Evolutionary conservation across 345 rosid species (phyloP).

Genomic region (Citrus maxima): DNA sequence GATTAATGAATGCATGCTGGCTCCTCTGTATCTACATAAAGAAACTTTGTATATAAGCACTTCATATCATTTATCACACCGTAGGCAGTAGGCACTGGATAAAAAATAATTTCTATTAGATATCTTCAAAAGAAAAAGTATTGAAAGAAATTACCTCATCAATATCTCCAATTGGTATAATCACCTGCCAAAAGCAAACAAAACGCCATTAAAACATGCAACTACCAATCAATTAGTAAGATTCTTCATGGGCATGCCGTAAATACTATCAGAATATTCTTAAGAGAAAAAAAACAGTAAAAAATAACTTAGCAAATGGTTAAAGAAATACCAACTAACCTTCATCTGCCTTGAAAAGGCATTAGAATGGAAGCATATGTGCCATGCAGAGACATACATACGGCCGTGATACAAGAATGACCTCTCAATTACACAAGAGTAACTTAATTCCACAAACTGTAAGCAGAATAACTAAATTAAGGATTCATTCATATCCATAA

Average conservation of each 20-base stretch:
- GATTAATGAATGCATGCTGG: conserved; percentile 97
- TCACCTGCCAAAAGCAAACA: conserved; percentile 46
- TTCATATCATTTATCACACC: conserved; percentile 7
- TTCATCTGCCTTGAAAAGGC: conserved; percentile 98
- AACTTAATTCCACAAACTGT: conserved; percentile 76
- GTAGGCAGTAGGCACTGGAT: not conserved
- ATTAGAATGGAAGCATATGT: conserved; percentile 96
- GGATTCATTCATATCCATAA: conserved; percentile 1
- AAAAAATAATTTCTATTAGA: conserved; percentile 6
- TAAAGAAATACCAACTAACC: conserved; percentile 44
- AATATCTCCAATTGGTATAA: conserved; percentile 90
- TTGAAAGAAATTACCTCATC: conserved; percentile 60
- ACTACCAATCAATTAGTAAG: not conserved
- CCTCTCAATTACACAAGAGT: conserved; percentile 94
- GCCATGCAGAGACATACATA: conserved; percentile 97
- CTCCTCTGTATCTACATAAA: conserved; percentile 76
- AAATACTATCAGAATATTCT: not conserved
- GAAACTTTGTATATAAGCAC: conserved; percentile 12
- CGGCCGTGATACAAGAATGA: conserved; percentile 99
- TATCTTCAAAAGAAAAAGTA: conserved; percentile 3
- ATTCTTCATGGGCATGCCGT: not conserved
- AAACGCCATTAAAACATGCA: not conserved
- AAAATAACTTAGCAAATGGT: not conserved
- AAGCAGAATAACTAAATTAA: conserved; percentile 3
- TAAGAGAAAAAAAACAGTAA: not conserved